Percentiles rank a stretch among this genome's conserved stretches.
phyloP scores from a whole-genome alignment of 345 rosid genomes.

The Viola odorata region DNA sequence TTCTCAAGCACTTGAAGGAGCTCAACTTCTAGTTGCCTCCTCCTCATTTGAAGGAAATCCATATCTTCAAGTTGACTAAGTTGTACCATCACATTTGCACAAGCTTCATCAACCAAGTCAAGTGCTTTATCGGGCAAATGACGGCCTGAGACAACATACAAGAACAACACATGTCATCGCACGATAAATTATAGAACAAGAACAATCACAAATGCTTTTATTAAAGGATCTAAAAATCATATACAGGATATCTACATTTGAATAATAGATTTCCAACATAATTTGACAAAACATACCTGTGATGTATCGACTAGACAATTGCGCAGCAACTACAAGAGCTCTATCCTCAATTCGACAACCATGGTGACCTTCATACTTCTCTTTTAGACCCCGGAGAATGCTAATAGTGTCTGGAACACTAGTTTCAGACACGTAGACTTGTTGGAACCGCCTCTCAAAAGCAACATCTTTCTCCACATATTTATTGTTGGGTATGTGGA shows the following conservation, averaged over 20 bases:
- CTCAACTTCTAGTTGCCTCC: neutral
- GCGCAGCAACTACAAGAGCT: slow-evolving; percentile 82
- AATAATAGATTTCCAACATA: neutral
- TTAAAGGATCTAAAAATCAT: too few relatives aligned
- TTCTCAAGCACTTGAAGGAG: slow-evolving; percentile 43
- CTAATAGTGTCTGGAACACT: slow-evolving; percentile 75
- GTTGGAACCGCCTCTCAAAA: slow-evolving; percentile 88
- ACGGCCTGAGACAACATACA: slow-evolving; percentile 40
- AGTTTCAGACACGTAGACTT: slow-evolving; percentile 89
- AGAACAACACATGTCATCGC: too few relatives aligned
- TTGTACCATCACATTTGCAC: slow-evolving; percentile 93
- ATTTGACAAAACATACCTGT: slow-evolving; percentile 41
- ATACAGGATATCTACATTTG: too few relatives aligned
- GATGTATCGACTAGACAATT: slow-evolving; percentile 80
- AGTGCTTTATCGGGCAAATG: slow-evolving; percentile 92
- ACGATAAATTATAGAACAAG: too few relatives aligned
- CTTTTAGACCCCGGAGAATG: slow-evolving; percentile 88
- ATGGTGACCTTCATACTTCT: slow-evolving; percentile 90
- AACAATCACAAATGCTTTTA: too few relatives aligned
- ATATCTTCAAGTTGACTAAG: slow-evolving; percentile 95
- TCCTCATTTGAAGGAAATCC: slow-evolving; percentile 76
- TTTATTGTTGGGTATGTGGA: too few relatives aligned
- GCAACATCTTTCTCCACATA: slow-evolving; percentile 98
- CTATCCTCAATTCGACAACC: slow-evolving; percentile 87
- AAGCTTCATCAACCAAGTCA: slow-evolving; percentile 91